Evolutionary conservation across 345 rosid genomes (phyloP).

Genomic region (Combretum micranthum): DNA sequence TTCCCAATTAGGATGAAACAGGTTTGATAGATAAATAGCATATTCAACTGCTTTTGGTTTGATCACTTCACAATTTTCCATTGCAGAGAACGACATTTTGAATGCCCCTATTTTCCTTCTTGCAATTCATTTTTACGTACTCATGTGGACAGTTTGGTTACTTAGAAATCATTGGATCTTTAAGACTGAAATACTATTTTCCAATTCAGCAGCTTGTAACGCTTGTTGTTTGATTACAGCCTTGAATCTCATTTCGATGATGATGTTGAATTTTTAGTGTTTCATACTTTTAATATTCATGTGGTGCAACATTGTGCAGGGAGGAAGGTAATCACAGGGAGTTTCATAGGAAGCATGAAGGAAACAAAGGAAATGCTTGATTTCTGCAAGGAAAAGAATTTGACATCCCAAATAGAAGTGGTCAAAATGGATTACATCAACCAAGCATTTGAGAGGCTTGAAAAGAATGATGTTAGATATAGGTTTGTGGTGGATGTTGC

Average conservation of each 20-base stretch:
- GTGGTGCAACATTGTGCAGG: slow-evolving; percentile 14
- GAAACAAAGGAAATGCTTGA: slow-evolving; percentile 47
- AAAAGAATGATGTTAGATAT: slow-evolving; percentile 54
- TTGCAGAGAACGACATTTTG: no score
- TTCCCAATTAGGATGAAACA: no score
- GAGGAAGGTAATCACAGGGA: slow-evolving; percentile 50
- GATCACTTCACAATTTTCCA: no score
- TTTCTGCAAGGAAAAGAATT: slow-evolving; percentile 46
- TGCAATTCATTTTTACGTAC: no score
- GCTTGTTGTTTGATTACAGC: no score
- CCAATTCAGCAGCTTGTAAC: slow-evolving; percentile 6
- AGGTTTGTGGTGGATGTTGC: slow-evolving; percentile 59
- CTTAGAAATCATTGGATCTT: neutral
- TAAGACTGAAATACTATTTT: neutral
- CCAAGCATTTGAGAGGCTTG: slow-evolving; percentile 52
- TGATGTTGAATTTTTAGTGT: no score
- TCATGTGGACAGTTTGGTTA: no score
- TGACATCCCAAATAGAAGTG: slow-evolving; percentile 44
- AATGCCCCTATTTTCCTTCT: no score
- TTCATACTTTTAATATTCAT: neutral
- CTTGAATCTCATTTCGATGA: no score
- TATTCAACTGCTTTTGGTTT: no score
- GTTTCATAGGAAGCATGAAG: slow-evolving; percentile 51
- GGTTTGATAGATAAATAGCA: no score
- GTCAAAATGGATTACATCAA: slow-evolving; percentile 48